phyloP scores from a whole-genome alignment of 768 basidiomycete species.

The Hygrocybe punicea region DNA sequence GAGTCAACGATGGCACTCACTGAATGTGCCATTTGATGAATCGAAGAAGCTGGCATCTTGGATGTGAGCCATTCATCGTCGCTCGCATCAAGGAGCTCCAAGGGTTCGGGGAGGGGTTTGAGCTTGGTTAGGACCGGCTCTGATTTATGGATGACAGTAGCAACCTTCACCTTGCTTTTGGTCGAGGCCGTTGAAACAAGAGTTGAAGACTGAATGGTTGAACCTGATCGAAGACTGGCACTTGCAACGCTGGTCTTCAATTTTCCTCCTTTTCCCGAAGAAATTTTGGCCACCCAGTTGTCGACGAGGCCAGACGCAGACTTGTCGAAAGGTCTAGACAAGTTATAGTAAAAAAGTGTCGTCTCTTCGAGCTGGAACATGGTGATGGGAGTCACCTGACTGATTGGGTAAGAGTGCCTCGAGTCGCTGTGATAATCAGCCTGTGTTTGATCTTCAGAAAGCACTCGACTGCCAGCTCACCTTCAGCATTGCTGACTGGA shows the following conservation, averaged over 20 bases:
- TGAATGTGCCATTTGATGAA: too few relatives aligned
- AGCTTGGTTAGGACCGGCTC: not conserved
- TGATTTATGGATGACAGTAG: not conserved
- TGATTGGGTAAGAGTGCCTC: not conserved
- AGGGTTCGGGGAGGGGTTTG: not conserved
- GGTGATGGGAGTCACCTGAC: not conserved
- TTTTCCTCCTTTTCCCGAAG: not conserved
- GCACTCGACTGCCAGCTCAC: too few relatives aligned
- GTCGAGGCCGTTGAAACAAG: not conserved
- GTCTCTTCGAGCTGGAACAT: not conserved
- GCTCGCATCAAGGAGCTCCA: not conserved
- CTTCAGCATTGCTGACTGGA: too few relatives aligned
- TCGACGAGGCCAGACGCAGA: not conserved
- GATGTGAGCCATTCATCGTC: not conserved
- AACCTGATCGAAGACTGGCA: not conserved
- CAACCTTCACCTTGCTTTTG: not conserved
- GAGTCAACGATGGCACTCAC: not conserved
- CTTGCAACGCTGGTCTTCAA: not conserved
- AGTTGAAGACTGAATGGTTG: not conserved
- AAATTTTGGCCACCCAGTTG: not conserved
- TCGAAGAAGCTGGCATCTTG: not conserved
- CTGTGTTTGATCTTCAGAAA: not conserved
- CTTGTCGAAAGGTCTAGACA: not conserved
- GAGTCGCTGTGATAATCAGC: not conserved
- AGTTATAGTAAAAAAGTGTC: not conserved